These are phyloP conservation scores for Psilocybe sp. DNA, from an alignment of 768 basidiomycete species.

Conservation along the genomic window DNA sequence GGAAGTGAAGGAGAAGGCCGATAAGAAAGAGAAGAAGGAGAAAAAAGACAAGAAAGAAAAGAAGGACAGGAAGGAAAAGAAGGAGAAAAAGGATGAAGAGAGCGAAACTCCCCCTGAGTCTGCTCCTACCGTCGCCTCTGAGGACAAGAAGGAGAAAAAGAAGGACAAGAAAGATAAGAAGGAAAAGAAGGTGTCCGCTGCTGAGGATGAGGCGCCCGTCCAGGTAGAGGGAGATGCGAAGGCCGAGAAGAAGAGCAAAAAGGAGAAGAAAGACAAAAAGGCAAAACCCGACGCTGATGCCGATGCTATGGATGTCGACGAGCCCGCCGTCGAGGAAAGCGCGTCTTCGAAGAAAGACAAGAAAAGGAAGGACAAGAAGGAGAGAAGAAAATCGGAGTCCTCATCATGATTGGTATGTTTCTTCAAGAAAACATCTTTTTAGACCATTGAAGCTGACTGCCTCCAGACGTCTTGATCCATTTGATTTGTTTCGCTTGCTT, in stretches of 20 bases:
- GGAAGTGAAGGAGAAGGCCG: slow-evolving; percentile 11
- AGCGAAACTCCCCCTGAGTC: slow-evolving; percentile 15
- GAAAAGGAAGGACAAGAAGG: slow-evolving; percentile 20
- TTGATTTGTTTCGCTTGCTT: too few relatives aligned
- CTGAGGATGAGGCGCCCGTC: slow-evolving; percentile 14
- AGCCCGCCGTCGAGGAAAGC: slow-evolving; percentile 22
- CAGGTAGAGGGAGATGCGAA: slow-evolving; percentile 15
- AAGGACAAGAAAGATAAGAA: slow-evolving; percentile 11
- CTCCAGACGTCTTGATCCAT: too few relatives aligned
- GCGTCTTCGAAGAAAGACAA: slow-evolving; percentile 12
- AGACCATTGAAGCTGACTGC: too few relatives aligned
- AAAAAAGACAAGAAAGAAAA: slow-evolving; percentile 15
- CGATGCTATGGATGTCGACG: slow-evolving; percentile 11
- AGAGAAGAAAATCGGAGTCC: slow-evolving; percentile 13
- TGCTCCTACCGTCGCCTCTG: not conserved
- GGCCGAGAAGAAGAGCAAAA: slow-evolving; percentile 29
- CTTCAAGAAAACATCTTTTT: too few relatives aligned
- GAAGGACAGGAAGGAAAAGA: slow-evolving; percentile 15
- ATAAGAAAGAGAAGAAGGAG: slow-evolving; percentile 17
- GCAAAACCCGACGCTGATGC: slow-evolving; percentile 7
- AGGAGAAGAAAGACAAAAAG: slow-evolving; percentile 22
- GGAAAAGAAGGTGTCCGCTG: slow-evolving; percentile 9
- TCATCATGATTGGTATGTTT: too few relatives aligned
- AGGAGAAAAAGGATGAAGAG: slow-evolving; percentile 5
- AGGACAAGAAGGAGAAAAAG: slow-evolving; percentile 15